These are phyloP conservation scores for Skeletonema marinoi DNA, from an alignment of 108 stramenopile species.

Conservation along the genomic window DNA sequence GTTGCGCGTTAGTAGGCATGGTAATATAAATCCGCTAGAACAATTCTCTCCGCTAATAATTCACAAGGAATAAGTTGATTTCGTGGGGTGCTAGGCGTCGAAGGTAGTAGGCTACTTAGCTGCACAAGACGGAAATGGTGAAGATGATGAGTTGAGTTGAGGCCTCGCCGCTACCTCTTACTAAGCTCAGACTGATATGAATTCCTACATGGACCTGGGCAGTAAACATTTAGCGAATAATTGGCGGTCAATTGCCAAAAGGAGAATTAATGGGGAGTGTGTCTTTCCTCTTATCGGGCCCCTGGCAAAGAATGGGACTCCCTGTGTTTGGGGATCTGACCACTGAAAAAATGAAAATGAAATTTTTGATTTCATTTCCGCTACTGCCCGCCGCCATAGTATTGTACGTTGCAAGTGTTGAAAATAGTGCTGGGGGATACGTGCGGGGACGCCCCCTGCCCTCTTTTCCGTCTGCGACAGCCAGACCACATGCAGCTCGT, in stretches of 20 bases:
- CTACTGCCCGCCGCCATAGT: too few relatives aligned
- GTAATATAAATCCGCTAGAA: conserved; percentile 1
- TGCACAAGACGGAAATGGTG: not conserved
- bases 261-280: not conserved
- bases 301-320: not conserved
- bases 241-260: not conserved
- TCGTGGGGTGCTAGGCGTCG: not conserved
- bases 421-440: too few relatives aligned
- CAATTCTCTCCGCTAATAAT: not conserved
- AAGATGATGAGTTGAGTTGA: not conserved
- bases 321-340: too few relatives aligned
- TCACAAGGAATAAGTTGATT: not conserved
- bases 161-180: not conserved
- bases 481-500: too few relatives aligned
- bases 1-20: conserved; percentile 61
- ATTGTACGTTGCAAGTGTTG: too few relatives aligned
- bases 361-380: too few relatives aligned
- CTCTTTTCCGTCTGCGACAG: too few relatives aligned
- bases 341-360: too few relatives aligned
- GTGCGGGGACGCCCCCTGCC: too few relatives aligned
- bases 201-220: not conserved
- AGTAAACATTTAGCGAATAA: not conserved
- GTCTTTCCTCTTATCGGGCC: not conserved
- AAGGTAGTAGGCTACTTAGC: not conserved
- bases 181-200: not conserved